Base-by-base conservation (phyloP, 208 protist species). In the Blechomonas ayalai region DNA sequence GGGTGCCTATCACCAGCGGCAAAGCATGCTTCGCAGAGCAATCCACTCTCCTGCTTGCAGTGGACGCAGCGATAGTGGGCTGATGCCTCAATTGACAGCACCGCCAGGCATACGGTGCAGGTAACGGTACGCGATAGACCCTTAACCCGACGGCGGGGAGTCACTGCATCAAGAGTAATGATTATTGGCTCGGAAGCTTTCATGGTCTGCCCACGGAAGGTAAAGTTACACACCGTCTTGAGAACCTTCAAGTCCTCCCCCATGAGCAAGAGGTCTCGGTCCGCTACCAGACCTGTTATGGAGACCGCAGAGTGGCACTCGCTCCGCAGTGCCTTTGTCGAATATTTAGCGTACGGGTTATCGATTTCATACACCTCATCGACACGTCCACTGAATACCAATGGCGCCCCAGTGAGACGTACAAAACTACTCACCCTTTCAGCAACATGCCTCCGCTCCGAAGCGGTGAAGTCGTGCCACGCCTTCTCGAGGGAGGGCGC, bases 11-110 rank as follows among this genome's bases (percentile, higher is more conserved):
- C n/a, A 25, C 37, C 55, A 2, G 26, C 39, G n/a, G 23, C 22
- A 52, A 73, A 79, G 52, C 70, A 79, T 22, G 23, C 41, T 18
- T 28, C 28, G 44, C 71, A 80, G 3, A 80, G 9, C 22, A 71
- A 32, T 20, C 60, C 60, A 25, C 65, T 46, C 23, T 52, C 36
- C 35, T 71, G 67, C 13, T 46, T 37, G 52, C 85, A 94, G 9
- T 90, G 82, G 25, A 94, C 35, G 48, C 85, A 94, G 4, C 80
- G 62, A 52, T 66, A 85, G 55, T 90, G 73, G 7, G 70, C 50
- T 2, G 49, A 52, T 1, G 50, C 45, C 26, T 86, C 65, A 35
- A 90, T 64, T 24, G 56, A 40, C 25, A 93, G 42, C 28, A 44
- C 33, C n/a, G 19, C n/a, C 36, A 34, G 19, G 48, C 85, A 93